Evolutionary conservation across 805 yeast species (phyloP).

Genomic region (Barnettozyma sucrosica): DNA sequence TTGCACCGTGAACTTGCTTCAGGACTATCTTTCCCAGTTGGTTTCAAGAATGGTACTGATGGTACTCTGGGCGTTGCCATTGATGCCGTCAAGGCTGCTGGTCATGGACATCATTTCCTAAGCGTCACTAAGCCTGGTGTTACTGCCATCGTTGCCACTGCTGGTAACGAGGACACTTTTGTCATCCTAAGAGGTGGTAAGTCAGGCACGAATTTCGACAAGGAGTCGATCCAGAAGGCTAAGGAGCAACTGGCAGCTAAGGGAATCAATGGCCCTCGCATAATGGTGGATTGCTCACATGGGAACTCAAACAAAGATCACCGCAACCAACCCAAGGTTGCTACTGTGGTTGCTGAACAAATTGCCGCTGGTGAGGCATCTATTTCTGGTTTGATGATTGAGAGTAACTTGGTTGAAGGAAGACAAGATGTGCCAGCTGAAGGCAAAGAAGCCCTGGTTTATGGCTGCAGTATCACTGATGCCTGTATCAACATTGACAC

Average conservation of each 20-base stretch:
- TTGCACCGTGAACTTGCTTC: conserved; percentile 95
- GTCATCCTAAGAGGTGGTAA: conserved; percentile 95
- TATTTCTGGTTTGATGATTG: conserved; percentile 95
- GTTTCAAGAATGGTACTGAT: conserved; percentile 97
- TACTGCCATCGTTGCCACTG: conserved; percentile 93
- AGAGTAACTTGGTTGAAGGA: conserved; percentile 86
- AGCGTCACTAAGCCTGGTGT: conserved; percentile 95
- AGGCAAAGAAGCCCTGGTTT: conserved; percentile 70
- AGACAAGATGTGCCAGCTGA: conserved; percentile 81
- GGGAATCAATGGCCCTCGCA: conserved; percentile 44
- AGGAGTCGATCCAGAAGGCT: conserved; percentile 62
- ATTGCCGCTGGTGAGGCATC: conserved; percentile 63
- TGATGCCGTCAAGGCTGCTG: conserved; percentile 90
- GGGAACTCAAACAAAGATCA: conserved; percentile 91
- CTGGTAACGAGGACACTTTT: conserved; percentile 87
- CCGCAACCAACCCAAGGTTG: conserved; percentile 90
- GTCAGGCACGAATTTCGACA: conserved; percentile 84
- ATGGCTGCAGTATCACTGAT: conserved; percentile 96
- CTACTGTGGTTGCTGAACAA: conserved; percentile 72
- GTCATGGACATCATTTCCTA: conserved; percentile 90
- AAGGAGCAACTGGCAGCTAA: conserved; percentile 49
- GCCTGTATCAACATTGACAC: conserved; percentile 92
- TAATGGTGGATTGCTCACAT: conserved; percentile 97
- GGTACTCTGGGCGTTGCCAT: conserved; percentile 92
- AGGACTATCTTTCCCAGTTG: conserved; percentile 95